Conservation (phyloP, 495 filamentous ascomycete species). For the Penicillium egyptiacum region DNA sequence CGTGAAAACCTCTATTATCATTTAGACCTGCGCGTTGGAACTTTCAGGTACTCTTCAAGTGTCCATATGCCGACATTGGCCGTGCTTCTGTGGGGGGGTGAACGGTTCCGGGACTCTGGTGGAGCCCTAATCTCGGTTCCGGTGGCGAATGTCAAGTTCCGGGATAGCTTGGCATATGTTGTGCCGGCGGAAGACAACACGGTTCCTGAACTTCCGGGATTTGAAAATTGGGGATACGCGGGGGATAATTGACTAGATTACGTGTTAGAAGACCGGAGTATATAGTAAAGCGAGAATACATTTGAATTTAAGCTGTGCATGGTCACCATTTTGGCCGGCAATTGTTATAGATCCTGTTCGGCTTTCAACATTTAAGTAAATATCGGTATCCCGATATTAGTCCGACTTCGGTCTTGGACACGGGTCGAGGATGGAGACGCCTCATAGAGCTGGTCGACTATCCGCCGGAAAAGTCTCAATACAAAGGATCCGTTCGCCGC, state of each 20-base stretch:
- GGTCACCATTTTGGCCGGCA: background rate
- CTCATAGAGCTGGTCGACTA: too few relatives aligned
- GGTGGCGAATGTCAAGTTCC: slow-evolving; percentile 6
- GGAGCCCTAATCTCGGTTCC: slow-evolving; percentile 8
- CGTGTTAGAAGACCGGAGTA: too few relatives aligned
- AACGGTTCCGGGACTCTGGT: slow-evolving; percentile 3
- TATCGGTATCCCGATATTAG: background rate
- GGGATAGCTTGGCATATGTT: too few relatives aligned
- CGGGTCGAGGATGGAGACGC: too few relatives aligned
- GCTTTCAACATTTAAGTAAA: too few relatives aligned
- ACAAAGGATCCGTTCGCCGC: background rate
- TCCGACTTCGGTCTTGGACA: background rate
- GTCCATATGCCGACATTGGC: background rate
- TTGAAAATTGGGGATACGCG: background rate
- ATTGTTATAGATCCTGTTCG: too few relatives aligned
- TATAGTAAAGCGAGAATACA: too few relatives aligned
- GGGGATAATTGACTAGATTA: too few relatives aligned
- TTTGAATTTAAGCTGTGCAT: too few relatives aligned
- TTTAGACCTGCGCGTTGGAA: background rate
- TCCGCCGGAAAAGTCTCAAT: background rate
- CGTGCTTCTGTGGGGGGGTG: background rate
- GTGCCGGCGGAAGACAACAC: too few relatives aligned
- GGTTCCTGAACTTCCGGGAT: slow-evolving; percentile 1
- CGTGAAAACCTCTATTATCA: background rate
- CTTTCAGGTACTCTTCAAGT: background rate